phyloP scores from a whole-genome alignment of 176 grass and related monocot genomes.

The Zea luxurians region DNA sequence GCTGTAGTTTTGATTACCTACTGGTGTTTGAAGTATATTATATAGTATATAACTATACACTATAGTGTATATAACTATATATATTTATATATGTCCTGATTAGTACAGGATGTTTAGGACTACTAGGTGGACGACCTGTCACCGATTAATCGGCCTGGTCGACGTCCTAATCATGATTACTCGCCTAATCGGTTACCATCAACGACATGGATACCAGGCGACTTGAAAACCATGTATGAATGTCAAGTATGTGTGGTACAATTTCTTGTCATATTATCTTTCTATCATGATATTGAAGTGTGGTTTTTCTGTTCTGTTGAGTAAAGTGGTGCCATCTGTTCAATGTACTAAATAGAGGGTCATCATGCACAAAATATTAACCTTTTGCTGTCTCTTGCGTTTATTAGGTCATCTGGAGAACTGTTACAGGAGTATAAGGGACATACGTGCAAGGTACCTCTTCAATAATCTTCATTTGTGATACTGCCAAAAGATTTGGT shows the following conservation, averaged over 20 bases:
- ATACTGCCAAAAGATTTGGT: not conserved
- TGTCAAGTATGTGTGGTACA: not conserved
- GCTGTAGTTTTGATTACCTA: no score
- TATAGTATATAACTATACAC: no score
- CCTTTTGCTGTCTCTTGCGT: conserved; percentile 12
- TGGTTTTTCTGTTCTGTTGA: not conserved
- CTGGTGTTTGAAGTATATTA: no score
- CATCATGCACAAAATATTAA: not conserved
- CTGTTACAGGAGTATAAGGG: conserved; percentile 92
- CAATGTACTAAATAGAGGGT: not conserved
- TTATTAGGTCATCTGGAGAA: conserved; percentile 75
- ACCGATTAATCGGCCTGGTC: no score
- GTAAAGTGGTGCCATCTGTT: not conserved
- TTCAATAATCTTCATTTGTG: conserved; percentile 22
- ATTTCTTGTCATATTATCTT: not conserved
- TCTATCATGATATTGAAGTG: not conserved
- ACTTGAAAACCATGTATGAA: not conserved
- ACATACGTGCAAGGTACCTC: conserved; percentile 76
- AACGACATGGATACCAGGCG: no score
- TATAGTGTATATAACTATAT: no score
- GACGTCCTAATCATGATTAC: no score
- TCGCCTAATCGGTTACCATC: no score
- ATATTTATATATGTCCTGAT: no score
- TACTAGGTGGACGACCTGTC: no score
- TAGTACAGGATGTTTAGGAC: no score